A percentile compares a stretch with the other conserved stretches of the same genome.
These are phyloP conservation scores for Clarireedia homoeocarpa DNA, from an alignment of 2,329 filamentous ascomycete genomes.

Conservation along the genomic window DNA sequence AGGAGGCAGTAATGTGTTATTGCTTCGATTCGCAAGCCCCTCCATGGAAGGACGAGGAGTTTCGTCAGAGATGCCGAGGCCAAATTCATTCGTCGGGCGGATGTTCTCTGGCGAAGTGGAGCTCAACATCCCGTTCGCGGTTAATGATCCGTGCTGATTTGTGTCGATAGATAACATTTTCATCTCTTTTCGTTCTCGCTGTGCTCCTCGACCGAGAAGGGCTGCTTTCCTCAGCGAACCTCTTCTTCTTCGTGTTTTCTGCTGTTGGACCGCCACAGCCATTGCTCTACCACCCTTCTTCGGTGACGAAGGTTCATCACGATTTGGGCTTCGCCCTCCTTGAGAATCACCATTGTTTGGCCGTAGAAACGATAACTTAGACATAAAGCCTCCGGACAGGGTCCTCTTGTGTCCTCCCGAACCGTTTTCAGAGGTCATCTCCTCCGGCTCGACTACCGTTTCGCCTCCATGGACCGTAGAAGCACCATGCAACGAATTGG, in stretches of 20 bases:
- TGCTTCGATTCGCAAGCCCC: slow-evolving; percentile 33
- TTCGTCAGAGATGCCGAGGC: slow-evolving; percentile 40
- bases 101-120: slow-evolving; percentile 23
- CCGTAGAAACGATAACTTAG: slow-evolving; percentile 62
- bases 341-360: slow-evolving; percentile 33
- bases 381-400: slow-evolving; percentile 51
- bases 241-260: slow-evolving; percentile 60
- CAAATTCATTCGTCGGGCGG: slow-evolving; percentile 28
- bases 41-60: slow-evolving; percentile 41
- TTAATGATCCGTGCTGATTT: slow-evolving; percentile 19
- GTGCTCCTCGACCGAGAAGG: slow-evolving; percentile 65
- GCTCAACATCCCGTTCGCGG: slow-evolving; percentile 13
- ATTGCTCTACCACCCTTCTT: slow-evolving; percentile 28
- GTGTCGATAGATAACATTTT: slow-evolving; percentile 31
- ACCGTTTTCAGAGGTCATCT: neutral
- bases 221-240: slow-evolving; percentile 85
- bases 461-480: neutral
- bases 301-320: slow-evolving; percentile 22
- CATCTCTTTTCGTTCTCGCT: slow-evolving; percentile 49
- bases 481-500: neutral
- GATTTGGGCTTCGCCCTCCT: slow-evolving; percentile 22
- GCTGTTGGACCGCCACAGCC: slow-evolving; percentile 34
- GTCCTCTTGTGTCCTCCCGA: slow-evolving; percentile 37
- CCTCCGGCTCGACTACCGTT: slow-evolving; percentile 4
- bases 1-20: slow-evolving; percentile 20